phyloP scores from a whole-genome alignment of 2,329 filamentous ascomycete species.

The Botrytis cinerea region DNA sequence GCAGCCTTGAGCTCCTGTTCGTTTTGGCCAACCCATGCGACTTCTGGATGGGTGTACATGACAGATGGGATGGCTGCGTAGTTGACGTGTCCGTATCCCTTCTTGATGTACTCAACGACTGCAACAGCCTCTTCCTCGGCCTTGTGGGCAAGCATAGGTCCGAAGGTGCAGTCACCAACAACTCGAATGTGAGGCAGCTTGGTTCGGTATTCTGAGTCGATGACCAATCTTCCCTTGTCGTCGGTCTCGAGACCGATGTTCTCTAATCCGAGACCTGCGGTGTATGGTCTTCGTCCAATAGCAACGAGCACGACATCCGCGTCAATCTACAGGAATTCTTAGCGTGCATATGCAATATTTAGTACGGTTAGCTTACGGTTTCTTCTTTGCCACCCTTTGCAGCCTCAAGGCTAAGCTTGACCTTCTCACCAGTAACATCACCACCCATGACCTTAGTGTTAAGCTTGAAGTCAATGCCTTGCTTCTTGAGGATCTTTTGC shows the following conservation, averaged over 20 bases:
- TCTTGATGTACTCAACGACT: slow-evolving; percentile 94
- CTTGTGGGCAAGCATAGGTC: slow-evolving; percentile 99
- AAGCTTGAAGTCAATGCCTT: slow-evolving; percentile 97
- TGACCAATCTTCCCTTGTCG: slow-evolving; percentile 90
- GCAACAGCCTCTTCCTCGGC: slow-evolving; percentile 97
- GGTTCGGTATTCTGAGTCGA: slow-evolving; percentile 98
- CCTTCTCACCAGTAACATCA: slow-evolving; percentile 73
- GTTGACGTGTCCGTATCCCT: slow-evolving; percentile 98
- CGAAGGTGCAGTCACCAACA: slow-evolving; percentile 94
- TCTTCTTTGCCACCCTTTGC: slow-evolving; percentile 96
- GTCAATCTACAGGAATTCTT: slow-evolving; percentile 64
- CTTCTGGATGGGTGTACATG: slow-evolving; percentile 99
- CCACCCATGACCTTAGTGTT: slow-evolving; percentile 92
- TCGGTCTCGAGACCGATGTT: slow-evolving; percentile 91
- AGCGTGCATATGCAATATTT: slow-evolving; percentile 12
- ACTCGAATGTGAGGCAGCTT: slow-evolving; percentile 97
- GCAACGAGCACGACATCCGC: slow-evolving; percentile 95
- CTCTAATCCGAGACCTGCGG: slow-evolving; percentile 85
- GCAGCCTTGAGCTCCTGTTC: slow-evolving; percentile 92
- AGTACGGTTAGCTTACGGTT: slow-evolving; percentile 59
- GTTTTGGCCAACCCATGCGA: slow-evolving; percentile 97
- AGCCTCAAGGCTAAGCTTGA: slow-evolving; percentile 84
- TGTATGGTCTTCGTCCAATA: slow-evolving; percentile 95
- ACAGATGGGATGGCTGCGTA: slow-evolving; percentile 96
- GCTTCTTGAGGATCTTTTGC: slow-evolving; percentile 92